Percentiles rank a stretch among this genome's conserved stretches.
Conservation (phyloP, 1,139 yeast species). For the Kluyveromyces marxianus region DNA sequence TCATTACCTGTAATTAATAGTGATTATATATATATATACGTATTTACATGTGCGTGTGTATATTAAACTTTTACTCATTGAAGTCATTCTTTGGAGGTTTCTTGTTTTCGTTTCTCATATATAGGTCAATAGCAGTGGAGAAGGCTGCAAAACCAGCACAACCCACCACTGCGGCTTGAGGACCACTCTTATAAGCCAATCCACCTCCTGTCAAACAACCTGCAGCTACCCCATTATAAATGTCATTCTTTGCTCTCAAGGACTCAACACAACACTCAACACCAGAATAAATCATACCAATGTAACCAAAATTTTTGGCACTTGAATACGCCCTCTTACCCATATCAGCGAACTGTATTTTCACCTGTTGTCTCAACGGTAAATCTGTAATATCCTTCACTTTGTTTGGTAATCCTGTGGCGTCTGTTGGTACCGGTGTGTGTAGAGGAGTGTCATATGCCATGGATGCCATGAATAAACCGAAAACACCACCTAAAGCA, state of each 20-base stretch:
- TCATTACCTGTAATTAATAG: constrained; percentile 14
- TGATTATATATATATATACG: not conserved
- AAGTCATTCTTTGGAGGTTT: constrained; percentile 87
- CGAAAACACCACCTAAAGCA: constrained; percentile 92
- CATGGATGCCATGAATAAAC: constrained; percentile 93
- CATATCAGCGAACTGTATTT: constrained; percentile 86
- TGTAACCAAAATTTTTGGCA: constrained; percentile 91
- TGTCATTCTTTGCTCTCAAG: constrained; percentile 77
- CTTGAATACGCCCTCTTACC: constrained; percentile 76
- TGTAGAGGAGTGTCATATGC: constrained; percentile 33
- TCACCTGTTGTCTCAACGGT: constrained; percentile 91
- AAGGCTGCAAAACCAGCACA: constrained; percentile 98
- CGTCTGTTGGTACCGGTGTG: constrained; percentile 31
- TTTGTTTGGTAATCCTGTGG: constrained; percentile 25
- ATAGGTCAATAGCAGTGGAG: constrained; percentile 86
- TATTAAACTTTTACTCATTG: constrained; percentile 44
- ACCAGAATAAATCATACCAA: constrained; percentile 90
- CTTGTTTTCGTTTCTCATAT: constrained; percentile 78
- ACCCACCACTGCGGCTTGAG: constrained; percentile 84
- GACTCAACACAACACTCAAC: constrained; percentile 87
- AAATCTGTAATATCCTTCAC: constrained; percentile 60
- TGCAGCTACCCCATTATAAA: constrained; percentile 85
- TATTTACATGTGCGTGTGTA: not conserved
- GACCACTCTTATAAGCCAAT: constrained; percentile 85
- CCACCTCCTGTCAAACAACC: constrained; percentile 98